A percentile compares a stretch with the other conserved stretches of the same genome.
These are phyloP conservation scores for Globisporangium parvum DNA, from an alignment of 352 stramenopile genomes.

Conservation along the genomic window DNA sequence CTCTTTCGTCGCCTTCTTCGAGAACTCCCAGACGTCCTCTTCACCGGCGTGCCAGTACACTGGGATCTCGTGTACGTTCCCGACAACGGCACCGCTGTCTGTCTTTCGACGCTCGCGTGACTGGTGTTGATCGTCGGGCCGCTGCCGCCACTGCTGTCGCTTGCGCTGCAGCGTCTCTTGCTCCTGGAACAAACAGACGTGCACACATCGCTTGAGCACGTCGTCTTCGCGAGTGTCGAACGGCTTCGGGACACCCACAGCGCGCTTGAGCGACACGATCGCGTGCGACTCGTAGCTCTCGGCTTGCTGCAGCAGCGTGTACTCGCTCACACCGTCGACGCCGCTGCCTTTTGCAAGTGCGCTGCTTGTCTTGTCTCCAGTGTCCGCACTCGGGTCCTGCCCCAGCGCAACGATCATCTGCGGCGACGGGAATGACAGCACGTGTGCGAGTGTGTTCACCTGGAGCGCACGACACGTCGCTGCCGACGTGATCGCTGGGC, in stretches of 20 bases:
- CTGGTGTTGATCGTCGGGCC: constrained; percentile 3
- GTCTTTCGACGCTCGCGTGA: neutral
- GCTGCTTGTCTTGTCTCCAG: neutral
- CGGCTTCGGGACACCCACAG: constrained; percentile 60
- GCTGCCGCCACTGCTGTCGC: constrained; percentile 3
- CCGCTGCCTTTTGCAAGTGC: constrained; percentile 5
- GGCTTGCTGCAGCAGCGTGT: constrained; percentile 38
- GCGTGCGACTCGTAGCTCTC: constrained; percentile 53
- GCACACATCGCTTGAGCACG: constrained; percentile 73
- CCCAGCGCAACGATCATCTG: constrained; percentile 54
- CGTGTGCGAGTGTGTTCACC: constrained; percentile 58
- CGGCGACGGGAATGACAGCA: constrained; percentile 64
- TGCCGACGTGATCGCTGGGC: constrained; percentile 54
- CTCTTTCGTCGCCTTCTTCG: constrained; percentile 62
- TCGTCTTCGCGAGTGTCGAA: constrained; percentile 76
- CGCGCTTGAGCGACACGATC: constrained; percentile 70
- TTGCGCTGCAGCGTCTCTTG: constrained; percentile 22
- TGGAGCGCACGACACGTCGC: constrained; percentile 39
- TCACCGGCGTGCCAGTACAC: constrained; percentile 62
- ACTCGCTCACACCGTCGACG: constrained; percentile 17
- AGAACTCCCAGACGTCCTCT: constrained; percentile 83
- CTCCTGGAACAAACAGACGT: constrained; percentile 73
- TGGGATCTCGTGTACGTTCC: constrained; percentile 74
- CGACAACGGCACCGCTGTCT: constrained; percentile 39
- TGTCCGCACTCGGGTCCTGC: constrained; percentile 16